Evolutionary conservation across 257 asterid species (phyloP).

Genomic region (Lithospermum erythrorhizon): DNA sequence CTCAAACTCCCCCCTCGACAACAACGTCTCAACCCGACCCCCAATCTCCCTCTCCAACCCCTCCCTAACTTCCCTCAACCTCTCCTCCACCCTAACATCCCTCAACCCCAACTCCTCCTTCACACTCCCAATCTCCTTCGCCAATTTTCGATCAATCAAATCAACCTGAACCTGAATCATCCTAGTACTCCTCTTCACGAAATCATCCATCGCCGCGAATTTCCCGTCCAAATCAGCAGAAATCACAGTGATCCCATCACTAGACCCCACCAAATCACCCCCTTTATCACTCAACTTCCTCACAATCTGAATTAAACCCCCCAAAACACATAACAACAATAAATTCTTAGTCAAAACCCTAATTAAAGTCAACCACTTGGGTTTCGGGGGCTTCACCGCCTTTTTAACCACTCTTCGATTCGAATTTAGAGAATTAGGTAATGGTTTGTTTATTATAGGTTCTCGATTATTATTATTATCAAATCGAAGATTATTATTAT

Average conservation of each 20-base stretch:
- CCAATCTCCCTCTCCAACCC: constrained; percentile 56
- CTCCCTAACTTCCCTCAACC: constrained; percentile 47
- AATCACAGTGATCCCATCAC: constrained; percentile 2
- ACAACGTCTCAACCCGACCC: constrained; percentile 15
- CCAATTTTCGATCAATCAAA: constrained; percentile 47
- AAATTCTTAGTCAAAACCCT: constrained; percentile 54
- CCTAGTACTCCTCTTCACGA: constrained; percentile 25
- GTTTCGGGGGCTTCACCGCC: constrained; percentile 24
- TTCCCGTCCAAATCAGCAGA: background rate
- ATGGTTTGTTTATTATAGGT: too few relatives aligned
- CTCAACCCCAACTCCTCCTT: constrained; percentile 44
- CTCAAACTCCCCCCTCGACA: constrained; percentile 65
- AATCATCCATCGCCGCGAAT: background rate
- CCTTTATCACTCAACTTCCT: constrained; percentile 26
- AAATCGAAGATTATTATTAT: too few relatives aligned
- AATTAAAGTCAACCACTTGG: constrained; percentile 54
- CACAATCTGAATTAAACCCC: constrained; percentile 45
- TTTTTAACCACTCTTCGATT: too few relatives aligned
- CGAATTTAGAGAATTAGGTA: too few relatives aligned
- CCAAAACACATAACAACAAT: constrained; percentile 30
- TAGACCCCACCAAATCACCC: background rate
- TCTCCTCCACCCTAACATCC: constrained; percentile 32
- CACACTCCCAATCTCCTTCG: constrained; percentile 29
- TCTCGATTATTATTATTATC: too few relatives aligned
- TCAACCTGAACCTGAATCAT: constrained; percentile 81